Conservation (phyloP, 78 protist species). For the Planoprotostelium fungivorum region DNA sequence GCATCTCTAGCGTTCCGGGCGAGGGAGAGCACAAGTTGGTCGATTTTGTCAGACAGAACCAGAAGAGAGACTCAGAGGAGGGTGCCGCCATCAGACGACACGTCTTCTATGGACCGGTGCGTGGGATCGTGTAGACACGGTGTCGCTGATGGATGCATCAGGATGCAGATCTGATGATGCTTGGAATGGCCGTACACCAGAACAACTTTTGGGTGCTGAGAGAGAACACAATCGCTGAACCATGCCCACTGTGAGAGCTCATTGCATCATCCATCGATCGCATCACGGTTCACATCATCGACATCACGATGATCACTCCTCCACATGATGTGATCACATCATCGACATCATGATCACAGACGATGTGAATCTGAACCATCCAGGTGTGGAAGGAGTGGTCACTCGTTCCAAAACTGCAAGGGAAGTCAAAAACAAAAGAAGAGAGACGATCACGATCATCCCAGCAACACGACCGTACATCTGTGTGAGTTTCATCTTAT, state of each 20-base stretch:
- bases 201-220: conserved; percentile 85
- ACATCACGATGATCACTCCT: too few species aligned
- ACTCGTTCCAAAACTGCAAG: too few species aligned
- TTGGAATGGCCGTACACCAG: conserved; percentile 95
- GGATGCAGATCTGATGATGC: conserved; percentile 98
- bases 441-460: too few species aligned
- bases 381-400: too few species aligned
- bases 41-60: conserved; percentile 91
- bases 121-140: not conserved
- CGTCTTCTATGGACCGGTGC: conserved; percentile 71
- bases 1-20: conserved; percentile 78
- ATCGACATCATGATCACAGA: too few species aligned
- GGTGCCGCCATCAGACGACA: conserved; percentile 68
- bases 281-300: too few species aligned
- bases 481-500: too few species aligned
- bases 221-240: conserved; percentile 35
- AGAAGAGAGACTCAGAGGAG: conserved; percentile 52
- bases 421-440: too few species aligned
- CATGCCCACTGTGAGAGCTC: not conserved
- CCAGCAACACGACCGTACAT: too few species aligned
- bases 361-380: too few species aligned
- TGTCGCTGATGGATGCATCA: not conserved
- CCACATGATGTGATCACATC: too few species aligned
- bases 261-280: not conserved
- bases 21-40: conserved; percentile 99